Base-by-base conservation (phyloP, 352 stramenopile genomes). In the Pythium aphanidermatum region DNA sequence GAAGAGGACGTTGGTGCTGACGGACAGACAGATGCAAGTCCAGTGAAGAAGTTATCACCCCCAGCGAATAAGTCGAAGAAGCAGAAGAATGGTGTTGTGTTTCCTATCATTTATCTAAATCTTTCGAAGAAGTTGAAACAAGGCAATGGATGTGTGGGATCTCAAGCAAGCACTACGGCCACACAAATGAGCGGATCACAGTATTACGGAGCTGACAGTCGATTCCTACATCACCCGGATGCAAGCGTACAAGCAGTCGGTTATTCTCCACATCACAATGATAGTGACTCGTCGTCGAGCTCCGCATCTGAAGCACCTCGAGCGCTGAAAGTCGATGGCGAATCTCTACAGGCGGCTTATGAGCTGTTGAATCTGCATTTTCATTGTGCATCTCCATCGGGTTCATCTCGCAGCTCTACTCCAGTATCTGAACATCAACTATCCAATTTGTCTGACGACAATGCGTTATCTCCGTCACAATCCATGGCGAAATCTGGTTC, bases 91-190 rank as follows among this genome's bases (percentile, higher is more conserved):
- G 49, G 49, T 8, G 58, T 70, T 5, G 65, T 76, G 32, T 75
- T 88, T 28, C 76, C 76, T 6, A 85, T 88, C 60, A 85, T 88
- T 47, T 88, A 88, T 67, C 77, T 88, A 63, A 85, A 86, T 26
- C 33, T 88, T 31, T 85, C 71, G 23, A 86, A 80, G 56, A 79
- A 82, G 33, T 46, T 66, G 23, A 86, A 85, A 55, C 59, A 58
- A 25, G 33, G 39, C 5, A n/a, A n/a, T n/a, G n/a, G n/a, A n/a
- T n/a, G n/a, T n/a, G n/a, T n/a, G n/a, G n/a, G n/a, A n/a, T n/a
- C n/a, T n/a, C n/a, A n/a, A n/a, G n/a, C n/a, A 31, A 52, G 11
- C 9, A 16, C 27, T 16, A 30, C 35, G 5, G 2, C 24, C 17
- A n/a, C 11, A 30, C 24, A 28, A 44, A 40, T 3, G 48, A 20